Evolutionary conservation across 1,284 basidiomycete species (phyloP).

Genomic region (Naganishia sp.): DNA sequence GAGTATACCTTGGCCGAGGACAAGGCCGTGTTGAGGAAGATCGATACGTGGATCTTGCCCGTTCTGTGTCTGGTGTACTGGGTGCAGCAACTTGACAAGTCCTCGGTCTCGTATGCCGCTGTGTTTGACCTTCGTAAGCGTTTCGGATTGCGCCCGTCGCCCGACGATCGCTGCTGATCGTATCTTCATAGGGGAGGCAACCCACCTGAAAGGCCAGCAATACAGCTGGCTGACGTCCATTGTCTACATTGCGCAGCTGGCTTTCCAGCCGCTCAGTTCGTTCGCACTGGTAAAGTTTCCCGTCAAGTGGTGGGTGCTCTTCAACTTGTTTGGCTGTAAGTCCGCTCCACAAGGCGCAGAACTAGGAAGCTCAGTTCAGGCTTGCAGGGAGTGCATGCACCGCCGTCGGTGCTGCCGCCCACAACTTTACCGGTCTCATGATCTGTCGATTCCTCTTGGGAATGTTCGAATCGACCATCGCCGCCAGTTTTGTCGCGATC

Average conservation of each 20-base stretch:
- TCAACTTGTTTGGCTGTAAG: constrained; percentile 37
- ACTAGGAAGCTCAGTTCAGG: too few relatives aligned
- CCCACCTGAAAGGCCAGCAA: constrained; percentile 38
- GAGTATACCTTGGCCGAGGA: constrained; percentile 42
- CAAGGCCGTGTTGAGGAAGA: constrained; percentile 41
- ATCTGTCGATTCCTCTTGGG: constrained; percentile 47
- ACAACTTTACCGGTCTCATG: constrained; percentile 44
- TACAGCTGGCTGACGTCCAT: constrained; percentile 45
- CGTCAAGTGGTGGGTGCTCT: constrained; percentile 46
- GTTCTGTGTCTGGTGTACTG: constrained; percentile 27
- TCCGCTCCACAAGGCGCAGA: neutral
- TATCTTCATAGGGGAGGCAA: constrained; percentile 21
- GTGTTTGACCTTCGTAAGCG: constrained; percentile 42
- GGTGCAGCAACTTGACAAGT: constrained; percentile 47
- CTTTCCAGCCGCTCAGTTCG: constrained; percentile 46
- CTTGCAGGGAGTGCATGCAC: constrained; percentile 43
- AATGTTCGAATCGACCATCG: constrained; percentile 44
- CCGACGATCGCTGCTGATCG: neutral
- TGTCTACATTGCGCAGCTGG: constrained; percentile 47
- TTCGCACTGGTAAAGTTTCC: constrained; percentile 46
- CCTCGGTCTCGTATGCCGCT: constrained; percentile 48
- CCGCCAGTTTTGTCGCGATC: constrained; percentile 39
- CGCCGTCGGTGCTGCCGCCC: constrained; percentile 41
- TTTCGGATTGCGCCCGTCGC: neutral
- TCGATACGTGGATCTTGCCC: constrained; percentile 28